phyloP scores from a whole-genome alignment of 768 basidiomycete genomes.

The Mycena floridula region DNA sequence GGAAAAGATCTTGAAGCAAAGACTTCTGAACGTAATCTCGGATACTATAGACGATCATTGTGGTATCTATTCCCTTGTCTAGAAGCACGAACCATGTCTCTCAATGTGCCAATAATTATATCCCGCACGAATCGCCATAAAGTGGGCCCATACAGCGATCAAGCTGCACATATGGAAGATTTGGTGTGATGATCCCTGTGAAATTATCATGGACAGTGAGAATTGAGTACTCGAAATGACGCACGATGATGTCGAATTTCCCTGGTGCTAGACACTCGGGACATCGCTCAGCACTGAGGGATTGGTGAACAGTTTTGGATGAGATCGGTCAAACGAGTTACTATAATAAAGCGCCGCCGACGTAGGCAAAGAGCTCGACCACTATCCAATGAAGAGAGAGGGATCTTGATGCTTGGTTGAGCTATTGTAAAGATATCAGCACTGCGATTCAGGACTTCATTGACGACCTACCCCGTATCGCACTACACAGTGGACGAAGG shows the following conservation, averaged over 20 bases:
- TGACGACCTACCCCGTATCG: slow-evolving; percentile 2
- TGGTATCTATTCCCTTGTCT: no score
- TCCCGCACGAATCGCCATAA: no score
- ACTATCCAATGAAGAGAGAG: slow-evolving; percentile 5
- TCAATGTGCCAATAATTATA: no score
- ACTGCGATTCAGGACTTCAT: no score
- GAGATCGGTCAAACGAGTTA: not conserved
- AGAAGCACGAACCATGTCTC: no score
- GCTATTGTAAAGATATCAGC: not conserved
- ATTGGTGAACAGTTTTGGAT: not conserved
- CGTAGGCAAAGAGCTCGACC: slow-evolving; percentile 3
- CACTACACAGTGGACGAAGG: slow-evolving; percentile 5
- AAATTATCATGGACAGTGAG: slow-evolving; percentile 5
- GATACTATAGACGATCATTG: no score
- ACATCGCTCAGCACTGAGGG: slow-evolving; percentile 6
- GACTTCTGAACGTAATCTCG: no score
- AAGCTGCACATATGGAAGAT: slow-evolving; percentile 9
- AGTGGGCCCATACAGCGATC: slow-evolving; percentile 7
- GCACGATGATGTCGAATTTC: not conserved
- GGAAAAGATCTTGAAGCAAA: no score
- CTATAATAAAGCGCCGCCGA: slow-evolving; percentile 8
- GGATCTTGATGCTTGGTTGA: not conserved
- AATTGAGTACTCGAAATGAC: not conserved
- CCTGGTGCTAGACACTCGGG: slow-evolving; percentile 5
- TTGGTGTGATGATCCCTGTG: slow-evolving; percentile 8